Percentiles rank a stretch among this genome's conserved stretches.
These are phyloP conservation scores for Chalaropsis ovoidea DNA, from an alignment of 2,329 filamentous ascomycete genomes.

Conservation along the genomic window DNA sequence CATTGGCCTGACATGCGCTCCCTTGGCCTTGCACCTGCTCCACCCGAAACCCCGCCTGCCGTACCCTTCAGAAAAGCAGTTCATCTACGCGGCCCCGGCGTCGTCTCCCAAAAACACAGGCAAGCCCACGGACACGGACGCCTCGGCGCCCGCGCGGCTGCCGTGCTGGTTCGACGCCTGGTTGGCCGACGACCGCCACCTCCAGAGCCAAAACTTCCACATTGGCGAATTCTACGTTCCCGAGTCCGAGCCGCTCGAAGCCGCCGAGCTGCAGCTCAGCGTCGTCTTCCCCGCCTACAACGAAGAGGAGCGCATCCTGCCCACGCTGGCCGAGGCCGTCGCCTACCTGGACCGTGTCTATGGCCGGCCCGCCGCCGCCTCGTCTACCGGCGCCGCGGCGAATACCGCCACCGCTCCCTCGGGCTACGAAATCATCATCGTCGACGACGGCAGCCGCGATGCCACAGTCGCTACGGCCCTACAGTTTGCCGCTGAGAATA, in stretches of 20 bases:
- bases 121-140: background rate
- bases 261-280: slow-evolving; percentile 73
- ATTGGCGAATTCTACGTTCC: slow-evolving; percentile 37
- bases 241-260: slow-evolving; percentile 54
- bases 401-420: slow-evolving; percentile 29
- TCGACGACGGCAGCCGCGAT: slow-evolving; percentile 84
- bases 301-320: slow-evolving; percentile 70
- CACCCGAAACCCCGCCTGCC: slow-evolving; percentile 71
- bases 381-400: slow-evolving; percentile 24
- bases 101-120: slow-evolving; percentile 27
- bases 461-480: slow-evolving; percentile 70
- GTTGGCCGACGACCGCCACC: slow-evolving; percentile 47
- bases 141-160: slow-evolving; percentile 39
- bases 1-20: slow-evolving; percentile 17
- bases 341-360: slow-evolving; percentile 72
- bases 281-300: slow-evolving; percentile 95
- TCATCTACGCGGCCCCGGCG: slow-evolving; percentile 55
- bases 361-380: slow-evolving; percentile 40
- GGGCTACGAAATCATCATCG: slow-evolving; percentile 86
- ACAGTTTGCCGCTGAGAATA: slow-evolving; percentile 63
- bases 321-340: slow-evolving; percentile 84
- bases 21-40: slow-evolving; percentile 55
- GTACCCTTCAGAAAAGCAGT: slow-evolving; percentile 71
- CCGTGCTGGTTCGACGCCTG: slow-evolving; percentile 83
- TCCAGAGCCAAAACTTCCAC: slow-evolving; percentile 26